Base-by-base conservation (phyloP, 2,329 filamentous ascomycete genomes). In the Xylaria sp. region DNA sequence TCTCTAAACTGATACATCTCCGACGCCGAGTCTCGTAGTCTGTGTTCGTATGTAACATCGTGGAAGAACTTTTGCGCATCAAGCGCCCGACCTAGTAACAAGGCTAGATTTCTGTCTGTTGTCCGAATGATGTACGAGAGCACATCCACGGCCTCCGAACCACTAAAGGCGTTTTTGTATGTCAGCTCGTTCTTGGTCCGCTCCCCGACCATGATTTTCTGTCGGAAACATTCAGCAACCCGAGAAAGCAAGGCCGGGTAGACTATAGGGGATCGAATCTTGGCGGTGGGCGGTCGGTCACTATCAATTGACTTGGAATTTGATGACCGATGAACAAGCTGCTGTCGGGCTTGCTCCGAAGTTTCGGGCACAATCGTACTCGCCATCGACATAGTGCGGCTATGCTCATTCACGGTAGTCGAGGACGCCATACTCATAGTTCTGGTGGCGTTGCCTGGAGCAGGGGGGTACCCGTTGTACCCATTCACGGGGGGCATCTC, bases 51-150 rank as follows among this genome's bases (percentile, higher is more conserved):
- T 0, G 95, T 97, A 59, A 98, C 96, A 85, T 99, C 96, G 83
- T 99, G 96, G 79, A 99, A 99, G 83, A 97, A 97, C 79, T 98
- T 98, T 78, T 99, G 96, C 28, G 96, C 96, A 81, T 99, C 96
- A 69, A 99, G 84, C 49, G 96, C 94, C 78, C 96, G 89, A 70
- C 96, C 96, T 17, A 99, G 85, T 10, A 99, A 88, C 58, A 99
- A 84, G 11, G 96, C 96, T 69, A 99, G 84, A 78, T 99, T 99
- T 67, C 96, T 89, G 81, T 99, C 96, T 0, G 93, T 97, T 1
- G 96, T 99, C 77, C 97, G 92, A 80, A 99, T 98, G 73, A 99
- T 98, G 78, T 97, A 97, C 0, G 93, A 93, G 72, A 99, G 92
- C 67, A 98, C 87, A 79, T 99, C 96, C 23, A 99, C 96, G 23